Evolutionary conservation across 2,329 filamentous ascomycete species (phyloP).

Genomic region (Botryosphaeria agaves): DNA sequence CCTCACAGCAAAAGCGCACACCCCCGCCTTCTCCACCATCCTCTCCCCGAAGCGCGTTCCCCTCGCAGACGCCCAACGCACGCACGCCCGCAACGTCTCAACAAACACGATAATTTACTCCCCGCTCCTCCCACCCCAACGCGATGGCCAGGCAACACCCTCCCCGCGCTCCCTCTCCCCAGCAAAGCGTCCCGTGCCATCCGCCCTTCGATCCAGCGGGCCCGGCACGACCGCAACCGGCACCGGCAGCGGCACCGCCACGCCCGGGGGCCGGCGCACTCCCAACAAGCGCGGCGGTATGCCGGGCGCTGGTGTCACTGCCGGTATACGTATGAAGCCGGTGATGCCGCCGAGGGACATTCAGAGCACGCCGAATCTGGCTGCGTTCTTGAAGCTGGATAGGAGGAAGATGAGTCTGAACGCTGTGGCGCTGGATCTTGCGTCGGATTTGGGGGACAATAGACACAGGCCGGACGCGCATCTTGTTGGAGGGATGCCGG

Average conservation of each 20-base stretch:
- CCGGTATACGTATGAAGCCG: constrained; percentile 41
- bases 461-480: constrained; percentile 40
- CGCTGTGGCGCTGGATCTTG: constrained; percentile 41
- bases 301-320: constrained; percentile 10
- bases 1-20: constrained; percentile 14
- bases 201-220: constrained; percentile 5
- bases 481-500: constrained; percentile 46
- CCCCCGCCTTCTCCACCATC: constrained; percentile 9
- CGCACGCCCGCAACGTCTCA: constrained; percentile 59
- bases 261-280: constrained; percentile 24
- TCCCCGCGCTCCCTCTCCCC: constrained; percentile 16
- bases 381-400: constrained; percentile 35
- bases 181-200: constrained; percentile 9
- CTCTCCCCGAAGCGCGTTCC: constrained; percentile 6
- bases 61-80: constrained; percentile 14
- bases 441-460: constrained; percentile 54
- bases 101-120: constrained; percentile 75
- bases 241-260: constrained; percentile 16
- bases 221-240: neutral
- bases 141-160: constrained; percentile 20
- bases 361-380: constrained; percentile 39
- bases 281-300: constrained; percentile 20
- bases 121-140: constrained; percentile 36
- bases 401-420: constrained; percentile 45
- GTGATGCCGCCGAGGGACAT: constrained; percentile 34